Base-by-base conservation (phyloP, 2,329 filamentous ascomycete species). In the Exophiala lecanii-corni region DNA sequence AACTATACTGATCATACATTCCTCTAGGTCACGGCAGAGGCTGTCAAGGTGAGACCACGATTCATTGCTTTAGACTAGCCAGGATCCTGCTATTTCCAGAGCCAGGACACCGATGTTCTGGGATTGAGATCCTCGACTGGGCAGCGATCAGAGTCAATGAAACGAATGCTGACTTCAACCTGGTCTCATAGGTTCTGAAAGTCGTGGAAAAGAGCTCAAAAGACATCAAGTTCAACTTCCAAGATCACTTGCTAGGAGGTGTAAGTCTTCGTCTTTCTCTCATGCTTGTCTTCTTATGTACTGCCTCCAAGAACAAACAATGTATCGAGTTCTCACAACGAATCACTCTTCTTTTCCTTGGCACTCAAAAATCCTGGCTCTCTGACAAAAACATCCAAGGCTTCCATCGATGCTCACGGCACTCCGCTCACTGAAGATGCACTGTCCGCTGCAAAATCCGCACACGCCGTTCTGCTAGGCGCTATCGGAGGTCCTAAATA, bases 401-500 rank as follows among this genome's bases (percentile, higher is more conserved):
- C 25, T 13, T 96, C 89, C 36, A 96, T 97, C 67, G 82, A 96
- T 60, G 81, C 81, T 13, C 80, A 81, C 60, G 86, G 87, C 57
- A 76, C 71, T 20, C 82, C 91, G 20, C 73, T 97, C 49, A 94
- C 89, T 40, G 82, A 92, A 57, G 80, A 84, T 59, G 87, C 89
- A 50, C 84, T 97, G 57, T 71, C 71, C 10, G 89, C 88, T 25
- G 89, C 88, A 55, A 89, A 94, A 67, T 73, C 76, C 39, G 89
- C 89, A 52, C 85, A 95, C 66, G 91, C 89, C 28, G 84, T 97
- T 47, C 81, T 97, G 47, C 81, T 97, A 41, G 91, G 89, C 55
- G 88, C 91, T 56, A 94, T 97, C 60, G 91, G 91, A 56, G 91
- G 91, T n/a, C 91, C 92, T 25, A 80, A 96, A 87, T 97, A 89